Evolutionary conservation across 371 early-diverging fungal species (phyloP).

Genomic region (Lichtheimia hyalospora): DNA sequence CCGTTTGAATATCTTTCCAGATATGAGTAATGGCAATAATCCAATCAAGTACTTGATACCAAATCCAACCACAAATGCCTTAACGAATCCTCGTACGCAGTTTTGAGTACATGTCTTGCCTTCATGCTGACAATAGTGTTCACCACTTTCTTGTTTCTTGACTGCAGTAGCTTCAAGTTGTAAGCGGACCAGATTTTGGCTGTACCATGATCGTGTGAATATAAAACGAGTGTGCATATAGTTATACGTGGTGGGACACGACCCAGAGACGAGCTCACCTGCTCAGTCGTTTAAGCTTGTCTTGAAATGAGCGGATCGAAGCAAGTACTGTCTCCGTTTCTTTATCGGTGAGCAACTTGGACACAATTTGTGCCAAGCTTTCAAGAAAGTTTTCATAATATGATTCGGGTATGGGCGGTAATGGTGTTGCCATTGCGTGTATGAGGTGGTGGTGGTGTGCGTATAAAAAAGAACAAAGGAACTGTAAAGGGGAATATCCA

Average conservation of each 20-base stretch:
- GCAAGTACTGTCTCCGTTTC: constrained; percentile 75
- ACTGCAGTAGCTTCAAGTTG: constrained; percentile 39
- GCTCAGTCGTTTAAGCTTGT: constrained; percentile 65
- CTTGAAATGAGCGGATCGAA: constrained; percentile 72
- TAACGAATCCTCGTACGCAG: constrained; percentile 70
- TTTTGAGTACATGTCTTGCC: constrained; percentile 79
- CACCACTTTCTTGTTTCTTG: constrained; percentile 15
- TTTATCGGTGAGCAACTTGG: constrained; percentile 75
- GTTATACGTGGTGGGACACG: not conserved
- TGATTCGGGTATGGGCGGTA: constrained; percentile 26
- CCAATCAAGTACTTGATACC: constrained; percentile 75
- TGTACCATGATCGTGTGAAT: constrained; percentile 12
- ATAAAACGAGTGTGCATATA: not conserved
- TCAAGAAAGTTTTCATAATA: constrained; percentile 79
- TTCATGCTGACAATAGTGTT: constrained; percentile 65
- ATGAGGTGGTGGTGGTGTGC: too few relatives aligned
- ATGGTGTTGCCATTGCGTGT: too few relatives aligned
- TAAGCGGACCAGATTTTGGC: constrained; percentile 62
- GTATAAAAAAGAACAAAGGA: not conserved
- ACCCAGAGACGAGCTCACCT: constrained; percentile 36
- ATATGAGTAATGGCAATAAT: constrained; percentile 65
- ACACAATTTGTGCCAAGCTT: constrained; percentile 73
- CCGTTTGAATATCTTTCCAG: constrained; percentile 66
- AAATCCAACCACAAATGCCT: constrained; percentile 73
- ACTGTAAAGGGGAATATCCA: too few relatives aligned